phyloP scores from a whole-genome alignment of 192 early-diverging fungal genomes.

The Dimargaris xerosporica region DNA sequence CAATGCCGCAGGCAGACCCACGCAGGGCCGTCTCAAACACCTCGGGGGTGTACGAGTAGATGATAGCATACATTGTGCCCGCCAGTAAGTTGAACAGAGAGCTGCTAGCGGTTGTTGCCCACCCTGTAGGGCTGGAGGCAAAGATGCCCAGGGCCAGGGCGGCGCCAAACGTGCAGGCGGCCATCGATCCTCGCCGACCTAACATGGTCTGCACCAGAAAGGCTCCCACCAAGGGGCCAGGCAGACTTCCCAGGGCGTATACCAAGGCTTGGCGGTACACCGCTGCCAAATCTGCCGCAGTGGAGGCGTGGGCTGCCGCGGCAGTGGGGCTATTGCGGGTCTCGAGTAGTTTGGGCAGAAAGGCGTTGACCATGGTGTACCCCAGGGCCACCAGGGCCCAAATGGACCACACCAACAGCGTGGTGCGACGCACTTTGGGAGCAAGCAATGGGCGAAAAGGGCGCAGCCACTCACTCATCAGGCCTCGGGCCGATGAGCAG shows the following conservation, averaged over 20 bases:
- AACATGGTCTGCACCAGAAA: conserved; percentile 55
- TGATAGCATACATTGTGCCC: conserved; percentile 67
- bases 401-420: conserved; percentile 55
- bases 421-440: conserved; percentile 37
- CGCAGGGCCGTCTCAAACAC: conserved; percentile 61
- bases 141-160: conserved; percentile 51
- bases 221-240: conserved; percentile 55
- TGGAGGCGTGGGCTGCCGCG: conserved; percentile 5
- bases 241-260: conserved; percentile 59
- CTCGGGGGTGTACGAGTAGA: conserved; percentile 80
- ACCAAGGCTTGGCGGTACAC: conserved; percentile 63
- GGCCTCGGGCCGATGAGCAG: background rate
- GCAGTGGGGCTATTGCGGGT: conserved; percentile 12
- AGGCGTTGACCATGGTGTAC: conserved; percentile 82
- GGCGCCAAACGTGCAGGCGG: conserved; percentile 53
- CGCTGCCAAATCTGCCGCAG: conserved; percentile 23
- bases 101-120: conserved; percentile 42
- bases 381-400: conserved; percentile 64
- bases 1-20: conserved; percentile 66
- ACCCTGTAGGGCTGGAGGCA: conserved; percentile 33
- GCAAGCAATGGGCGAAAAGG: conserved; percentile 37
- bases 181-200: conserved; percentile 69
- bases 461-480: too few relatives aligned
- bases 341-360: conserved; percentile 64
- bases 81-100: conserved; percentile 46